Base-by-base conservation (phyloP, 2,329 filamentous ascomycete genomes). In the Botrytis sinoallii region DNA sequence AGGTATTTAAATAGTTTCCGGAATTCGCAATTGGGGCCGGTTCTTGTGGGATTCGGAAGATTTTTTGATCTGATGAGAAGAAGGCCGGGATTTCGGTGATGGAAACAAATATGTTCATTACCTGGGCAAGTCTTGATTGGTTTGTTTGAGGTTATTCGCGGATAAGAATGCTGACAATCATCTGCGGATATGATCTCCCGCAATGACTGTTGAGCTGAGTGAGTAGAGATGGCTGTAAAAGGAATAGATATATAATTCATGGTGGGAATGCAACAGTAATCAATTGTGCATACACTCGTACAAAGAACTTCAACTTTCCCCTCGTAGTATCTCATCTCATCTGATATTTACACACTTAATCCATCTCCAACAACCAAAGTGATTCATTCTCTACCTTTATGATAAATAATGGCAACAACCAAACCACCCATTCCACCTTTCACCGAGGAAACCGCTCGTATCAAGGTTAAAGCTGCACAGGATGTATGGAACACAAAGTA, bases 391-490 rank as follows among this genome's bases (percentile, higher is more conserved):
- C 66, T 20, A 32, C 32, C 32, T 1, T 40, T 40, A 57, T 14
- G 16, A 9, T 42, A 2, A 25, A 32, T 38, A 25, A 76, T 76
- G 71, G 69, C 77, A 66, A 55, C 74, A 7, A 59, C 55, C 6
- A 78, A 74, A 65, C 84, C 85, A 3, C 88, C 88, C 0, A 84
- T 88, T 74, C 93, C 94, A 6, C 93, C 93, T 0, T 97, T 94
- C 81, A 95, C 89, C 6, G 85, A 88, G 38, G 91, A 93, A 80
- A 91, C 90, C 1, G 94, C 94, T 3, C 84, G 84, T 25, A 84
- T 86, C 74, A 97, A 97, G 81, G 93, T 97, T 76, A 97, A 97
- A 83, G 91, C 90, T 29, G 93, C 93, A 0, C 94, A 97, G 81
- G 88, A 93, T 81, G 85, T 91, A 4, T 97, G 94, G 94, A 97